Percentiles rank a stretch among this genome's conserved stretches.
phyloP scores from a whole-genome alignment of 73 alveolate species.

The Paramecium octaurelia region DNA sequence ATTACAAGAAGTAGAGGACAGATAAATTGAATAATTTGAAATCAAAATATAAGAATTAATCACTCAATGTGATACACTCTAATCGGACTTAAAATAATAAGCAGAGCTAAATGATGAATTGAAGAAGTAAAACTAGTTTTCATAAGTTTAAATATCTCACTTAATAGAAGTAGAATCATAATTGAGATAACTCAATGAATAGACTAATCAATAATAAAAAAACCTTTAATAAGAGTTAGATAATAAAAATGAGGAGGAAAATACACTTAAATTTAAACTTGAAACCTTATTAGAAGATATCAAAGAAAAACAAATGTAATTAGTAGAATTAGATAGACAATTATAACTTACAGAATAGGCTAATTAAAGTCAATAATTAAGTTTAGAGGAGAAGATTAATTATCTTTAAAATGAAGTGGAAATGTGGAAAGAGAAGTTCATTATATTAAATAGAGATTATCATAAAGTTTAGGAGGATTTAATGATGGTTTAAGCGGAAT shows the following conservation, averaged over 20 bases:
- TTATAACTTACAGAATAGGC: neutral
- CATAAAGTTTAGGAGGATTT: slow-evolving; percentile 10
- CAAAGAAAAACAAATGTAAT: neutral
- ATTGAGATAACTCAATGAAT: neutral
- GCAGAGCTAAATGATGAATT: neutral
- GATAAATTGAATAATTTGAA: neutral
- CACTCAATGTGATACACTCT: neutral
- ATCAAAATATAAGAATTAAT: neutral
- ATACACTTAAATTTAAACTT: neutral
- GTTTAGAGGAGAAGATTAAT: neutral
- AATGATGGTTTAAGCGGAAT: slow-evolving; percentile 36
- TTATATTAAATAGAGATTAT: slow-evolving; percentile 16
- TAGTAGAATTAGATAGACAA: neutral
- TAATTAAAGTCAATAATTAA: neutral
- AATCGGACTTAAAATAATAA: neutral
- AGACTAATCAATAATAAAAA: neutral
- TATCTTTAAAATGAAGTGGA: neutral
- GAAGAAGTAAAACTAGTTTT: neutral
- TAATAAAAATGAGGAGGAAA: neutral
- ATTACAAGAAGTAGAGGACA: neutral
- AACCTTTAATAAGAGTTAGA: neutral
- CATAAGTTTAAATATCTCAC: neutral
- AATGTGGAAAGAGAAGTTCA: slow-evolving; percentile 21
- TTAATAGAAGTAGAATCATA: neutral
- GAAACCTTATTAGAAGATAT: neutral